phyloP scores from a whole-genome alignment of 805 yeast genomes.

The Monosporozyma solicola region DNA sequence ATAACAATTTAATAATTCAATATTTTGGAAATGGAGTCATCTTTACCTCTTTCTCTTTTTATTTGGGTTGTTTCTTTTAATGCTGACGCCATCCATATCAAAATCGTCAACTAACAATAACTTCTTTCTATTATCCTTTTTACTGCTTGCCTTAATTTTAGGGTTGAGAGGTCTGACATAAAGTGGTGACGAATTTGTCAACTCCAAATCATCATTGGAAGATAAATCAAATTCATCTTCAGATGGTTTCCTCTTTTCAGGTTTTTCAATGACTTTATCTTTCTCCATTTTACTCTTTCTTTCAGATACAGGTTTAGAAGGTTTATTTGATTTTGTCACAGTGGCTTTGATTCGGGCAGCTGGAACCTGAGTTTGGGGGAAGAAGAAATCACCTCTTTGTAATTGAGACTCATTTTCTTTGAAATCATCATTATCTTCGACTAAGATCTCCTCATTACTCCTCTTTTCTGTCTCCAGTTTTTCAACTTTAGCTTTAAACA shows the following conservation, averaged over 20 bases:
- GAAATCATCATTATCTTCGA: neutral
- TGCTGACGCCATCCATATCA: slow-evolving; percentile 13
- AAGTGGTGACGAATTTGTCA: slow-evolving; percentile 27
- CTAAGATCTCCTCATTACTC: neutral
- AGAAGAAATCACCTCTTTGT: neutral
- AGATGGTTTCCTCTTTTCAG: neutral
- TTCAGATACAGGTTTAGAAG: neutral
- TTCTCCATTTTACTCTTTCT: neutral
- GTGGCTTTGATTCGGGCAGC: neutral
- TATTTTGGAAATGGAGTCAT: neutral
- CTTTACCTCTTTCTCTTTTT: slow-evolving; percentile 2
- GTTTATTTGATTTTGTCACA: neutral
- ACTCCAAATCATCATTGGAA: slow-evolving; percentile 25
- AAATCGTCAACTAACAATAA: slow-evolving; percentile 25
- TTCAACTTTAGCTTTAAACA: neutral
- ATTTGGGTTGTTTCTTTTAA: slow-evolving; percentile 4
- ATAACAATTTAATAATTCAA: neutral
- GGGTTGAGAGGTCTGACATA: slow-evolving; percentile 11
- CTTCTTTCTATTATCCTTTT: slow-evolving; percentile 19
- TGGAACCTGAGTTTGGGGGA: neutral
- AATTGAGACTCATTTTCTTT: neutral
- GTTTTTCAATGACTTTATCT: neutral
- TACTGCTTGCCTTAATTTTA: slow-evolving; percentile 7
- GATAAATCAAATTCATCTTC: slow-evolving; percentile 28
- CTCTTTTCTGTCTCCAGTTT: neutral